phyloP scores from a whole-genome alignment of 768 basidiomycete species.

The Exidia glandulosa region DNA sequence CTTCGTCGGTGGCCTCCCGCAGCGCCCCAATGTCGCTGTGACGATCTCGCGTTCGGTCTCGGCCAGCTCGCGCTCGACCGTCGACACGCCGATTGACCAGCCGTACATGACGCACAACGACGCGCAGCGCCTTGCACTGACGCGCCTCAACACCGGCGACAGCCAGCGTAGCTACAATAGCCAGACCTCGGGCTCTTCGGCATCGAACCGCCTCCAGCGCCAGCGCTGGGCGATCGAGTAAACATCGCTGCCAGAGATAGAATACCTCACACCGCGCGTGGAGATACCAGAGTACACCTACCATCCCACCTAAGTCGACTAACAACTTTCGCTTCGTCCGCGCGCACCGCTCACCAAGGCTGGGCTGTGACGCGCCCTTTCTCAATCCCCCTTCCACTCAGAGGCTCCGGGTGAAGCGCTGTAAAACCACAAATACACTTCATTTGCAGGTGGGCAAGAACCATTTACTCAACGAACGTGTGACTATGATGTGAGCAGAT shows the following conservation, averaged over 20 bases:
- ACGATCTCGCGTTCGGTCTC: neutral
- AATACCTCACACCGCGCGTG: too few relatives aligned
- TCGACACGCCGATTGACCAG: neutral
- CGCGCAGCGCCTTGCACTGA: conserved; percentile 17
- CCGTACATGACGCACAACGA: neutral
- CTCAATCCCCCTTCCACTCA: neutral
- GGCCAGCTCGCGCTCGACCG: neutral
- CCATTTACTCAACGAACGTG: too few relatives aligned
- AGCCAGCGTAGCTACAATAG: conserved; percentile 33
- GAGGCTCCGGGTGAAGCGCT: neutral
- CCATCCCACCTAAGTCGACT: too few relatives aligned
- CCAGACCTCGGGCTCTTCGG: conserved; percentile 2
- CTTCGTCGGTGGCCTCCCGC: neutral
- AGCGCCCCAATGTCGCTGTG: neutral
- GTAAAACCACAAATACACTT: neutral
- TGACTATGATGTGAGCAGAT: too few relatives aligned
- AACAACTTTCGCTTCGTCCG: neutral
- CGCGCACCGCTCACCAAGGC: neutral
- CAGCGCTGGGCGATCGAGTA: conserved; percentile 52
- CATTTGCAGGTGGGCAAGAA: neutral
- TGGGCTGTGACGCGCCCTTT: neutral
- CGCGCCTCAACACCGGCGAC: conserved; percentile 24
- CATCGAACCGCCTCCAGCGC: conserved; percentile 18
- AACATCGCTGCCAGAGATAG: conserved; percentile 9
- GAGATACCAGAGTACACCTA: too few relatives aligned